Base-by-base conservation (phyloP, 73 alveolate genomes). In the Blepharisma japonicum region DNA sequence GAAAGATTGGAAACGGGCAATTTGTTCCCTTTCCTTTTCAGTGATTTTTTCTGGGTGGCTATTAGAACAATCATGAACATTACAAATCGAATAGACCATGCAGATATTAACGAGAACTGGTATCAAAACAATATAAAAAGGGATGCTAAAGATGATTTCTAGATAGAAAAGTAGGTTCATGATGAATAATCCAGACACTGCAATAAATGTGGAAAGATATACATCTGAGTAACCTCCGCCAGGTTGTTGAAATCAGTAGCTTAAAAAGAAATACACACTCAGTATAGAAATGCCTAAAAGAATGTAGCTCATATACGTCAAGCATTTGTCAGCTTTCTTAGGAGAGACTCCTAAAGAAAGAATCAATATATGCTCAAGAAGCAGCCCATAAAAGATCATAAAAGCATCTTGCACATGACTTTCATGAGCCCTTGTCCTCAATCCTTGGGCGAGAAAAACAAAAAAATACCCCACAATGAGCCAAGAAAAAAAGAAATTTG, bases 11-110 rank as follows among this genome's bases (percentile, higher is more conserved):
- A 38, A 70, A 9, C 27, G 14, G n/a, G 11, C 80, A 9, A 45
- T 39, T 47, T 45, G 14, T 18, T 45, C 42, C 9, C 68, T 11
- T 72, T 71, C 77, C 1, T 81, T 23, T 25, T 6, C 25, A 45
- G 45, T 77, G 46, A 14, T 7, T 7, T 27, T 71, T n/a, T 83
- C 55, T n/a, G 95, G 92, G 55, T 92, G 86, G 61, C 84, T 86
- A 6, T 93, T 93, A 47, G 93, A 61, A 20, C 81, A 66, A 55
- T 89, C 96, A 56, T 86, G 91, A 25, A 85, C 48, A 68, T 89
- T 89, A 55, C 87, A 85, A 74, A 86, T 79, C 11, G 92, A 79
- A 77, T 85, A 88, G 56, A 85, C 81, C 71, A 80, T 55, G 79
- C 85, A 72, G 20, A 89, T 56, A 48, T 68, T 89, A 71, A 71